Evolutionary conservation across 2,329 filamentous ascomycete genomes (phyloP).

Genomic region (Penicillium aurantiogriseum): DNA sequence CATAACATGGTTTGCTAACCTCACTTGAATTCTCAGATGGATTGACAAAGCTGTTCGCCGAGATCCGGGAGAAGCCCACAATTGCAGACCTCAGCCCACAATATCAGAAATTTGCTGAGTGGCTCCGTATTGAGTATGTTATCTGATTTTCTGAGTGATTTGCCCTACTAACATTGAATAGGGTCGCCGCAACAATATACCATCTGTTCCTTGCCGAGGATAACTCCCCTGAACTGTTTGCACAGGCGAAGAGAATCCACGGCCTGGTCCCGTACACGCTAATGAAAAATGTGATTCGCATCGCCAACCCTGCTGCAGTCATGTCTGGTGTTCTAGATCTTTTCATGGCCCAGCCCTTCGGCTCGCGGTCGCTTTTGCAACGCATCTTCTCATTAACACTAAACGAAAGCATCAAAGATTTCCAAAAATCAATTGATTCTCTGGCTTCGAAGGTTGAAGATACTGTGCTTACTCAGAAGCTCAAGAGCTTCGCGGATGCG

Average conservation of each 20-base stretch:
- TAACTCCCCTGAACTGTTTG: slow-evolving; percentile 94
- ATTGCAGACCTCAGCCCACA: slow-evolving; percentile 88
- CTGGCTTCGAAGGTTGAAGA: slow-evolving; percentile 79
- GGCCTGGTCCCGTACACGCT: slow-evolving; percentile 90
- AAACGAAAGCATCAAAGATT: slow-evolving; percentile 81
- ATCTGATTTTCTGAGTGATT: background rate
- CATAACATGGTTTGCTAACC: slow-evolving; percentile 20
- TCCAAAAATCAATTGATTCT: slow-evolving; percentile 82
- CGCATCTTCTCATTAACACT: slow-evolving; percentile 91
- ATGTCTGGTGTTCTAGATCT: slow-evolving; percentile 95
- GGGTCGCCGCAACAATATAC: slow-evolving; percentile 89
- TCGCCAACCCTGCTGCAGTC: slow-evolving; percentile 92
- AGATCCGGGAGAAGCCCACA: slow-evolving; percentile 85
- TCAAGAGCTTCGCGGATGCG: slow-evolving; percentile 74
- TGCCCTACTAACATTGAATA: slow-evolving; percentile 24
- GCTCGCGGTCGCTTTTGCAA: slow-evolving; percentile 84
- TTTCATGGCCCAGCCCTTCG: slow-evolving; percentile 93
- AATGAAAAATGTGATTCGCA: slow-evolving; percentile 93
- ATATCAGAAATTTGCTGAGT: slow-evolving; percentile 97
- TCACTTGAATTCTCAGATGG: slow-evolving; percentile 57
- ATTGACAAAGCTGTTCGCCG: slow-evolving; percentile 84
- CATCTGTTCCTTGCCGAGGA: slow-evolving; percentile 97
- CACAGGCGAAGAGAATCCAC: slow-evolving; percentile 90
- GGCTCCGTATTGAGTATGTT: slow-evolving; percentile 81
- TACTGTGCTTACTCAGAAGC: slow-evolving; percentile 71